Percentiles rank a stretch among this genome's conserved stretches.
Conservation (phyloP, 108 stramenopile genomes). For the Cyclotella choctawhatcheeana region DNA sequence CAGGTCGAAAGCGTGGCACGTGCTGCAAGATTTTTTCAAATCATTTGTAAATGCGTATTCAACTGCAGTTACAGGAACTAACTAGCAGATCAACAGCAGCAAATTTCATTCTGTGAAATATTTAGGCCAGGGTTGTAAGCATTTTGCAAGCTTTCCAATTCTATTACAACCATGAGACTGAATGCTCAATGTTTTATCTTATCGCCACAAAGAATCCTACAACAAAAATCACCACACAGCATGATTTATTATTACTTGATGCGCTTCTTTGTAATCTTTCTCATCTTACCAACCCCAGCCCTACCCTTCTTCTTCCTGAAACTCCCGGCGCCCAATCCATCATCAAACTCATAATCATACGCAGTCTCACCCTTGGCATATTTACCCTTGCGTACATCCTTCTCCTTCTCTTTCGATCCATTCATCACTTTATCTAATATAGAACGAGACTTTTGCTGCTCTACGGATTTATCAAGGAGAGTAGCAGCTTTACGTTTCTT, state of each 20-base stretch:
- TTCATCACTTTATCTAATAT: conserved; percentile 81
- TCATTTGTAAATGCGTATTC: too few species aligned
- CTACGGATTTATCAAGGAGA: conserved; percentile 41
- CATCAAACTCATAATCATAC: conserved; percentile 89
- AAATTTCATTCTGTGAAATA: too few species aligned
- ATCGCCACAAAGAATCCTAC: too few species aligned
- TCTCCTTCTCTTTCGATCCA: conserved; percentile 78
- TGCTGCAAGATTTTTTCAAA: too few species aligned
- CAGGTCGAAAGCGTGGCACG: too few species aligned
- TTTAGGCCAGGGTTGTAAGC: too few species aligned
- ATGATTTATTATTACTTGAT: too few species aligned
- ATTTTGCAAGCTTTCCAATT: too few species aligned
- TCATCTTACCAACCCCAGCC: conserved; percentile 87
- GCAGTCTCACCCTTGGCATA: conserved; percentile 88
- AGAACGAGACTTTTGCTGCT: conserved; percentile 71
- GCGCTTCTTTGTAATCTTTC: conserved; percentile 88
- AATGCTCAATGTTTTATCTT: too few species aligned
- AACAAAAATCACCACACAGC: neutral
- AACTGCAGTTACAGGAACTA: too few species aligned
- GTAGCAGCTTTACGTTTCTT: conserved; percentile 82
- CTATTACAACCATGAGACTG: too few species aligned
- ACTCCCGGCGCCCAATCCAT: conserved; percentile 73
- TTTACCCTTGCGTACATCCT: conserved; percentile 72
- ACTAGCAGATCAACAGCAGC: too few species aligned
- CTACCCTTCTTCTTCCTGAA: conserved; percentile 94